These are phyloP conservation scores for Coniochaeta prunicola DNA, from an alignment of 2,329 filamentous ascomycete species.

Conservation along the genomic window DNA sequence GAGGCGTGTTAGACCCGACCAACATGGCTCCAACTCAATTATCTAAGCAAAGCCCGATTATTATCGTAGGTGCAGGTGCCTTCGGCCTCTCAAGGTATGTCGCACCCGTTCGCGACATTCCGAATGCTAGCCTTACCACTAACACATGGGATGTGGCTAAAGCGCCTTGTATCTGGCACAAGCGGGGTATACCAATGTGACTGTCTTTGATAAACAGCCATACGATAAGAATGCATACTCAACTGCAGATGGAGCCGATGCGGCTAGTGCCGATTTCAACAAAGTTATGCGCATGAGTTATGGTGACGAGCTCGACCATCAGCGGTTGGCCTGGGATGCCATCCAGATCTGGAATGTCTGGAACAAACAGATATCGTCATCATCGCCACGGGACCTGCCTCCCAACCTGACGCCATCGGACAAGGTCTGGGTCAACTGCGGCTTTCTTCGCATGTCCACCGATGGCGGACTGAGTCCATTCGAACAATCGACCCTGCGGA, in stretches of 20 bases:
- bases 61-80: not conserved
- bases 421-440: not conserved
- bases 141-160: constrained; percentile 18
- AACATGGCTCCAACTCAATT: not conserved
- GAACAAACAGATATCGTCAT: constrained; percentile 22
- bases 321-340: constrained; percentile 34
- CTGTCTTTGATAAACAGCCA: constrained; percentile 39
- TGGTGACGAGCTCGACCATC: constrained; percentile 27
- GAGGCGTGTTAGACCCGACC: not conserved
- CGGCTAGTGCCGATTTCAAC: constrained; percentile 27
- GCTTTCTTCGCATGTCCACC: constrained; percentile 2
- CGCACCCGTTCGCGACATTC: not conserved
- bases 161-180: constrained; percentile 34
- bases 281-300: constrained; percentile 16
- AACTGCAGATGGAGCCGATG: constrained; percentile 31
- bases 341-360: constrained; percentile 33
- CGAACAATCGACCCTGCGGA: not conserved
- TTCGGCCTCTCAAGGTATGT: constrained; percentile 3
- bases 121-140: not conserved
- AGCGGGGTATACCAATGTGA: constrained; percentile 38
- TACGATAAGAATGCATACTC: constrained; percentile 32
- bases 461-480: not conserved
- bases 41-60: constrained; percentile 2
- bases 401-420: not conserved
- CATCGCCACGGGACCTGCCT: not conserved